Base-by-base conservation (phyloP, 257 asterid genomes). In the Phtheirospermum japonicum region DNA sequence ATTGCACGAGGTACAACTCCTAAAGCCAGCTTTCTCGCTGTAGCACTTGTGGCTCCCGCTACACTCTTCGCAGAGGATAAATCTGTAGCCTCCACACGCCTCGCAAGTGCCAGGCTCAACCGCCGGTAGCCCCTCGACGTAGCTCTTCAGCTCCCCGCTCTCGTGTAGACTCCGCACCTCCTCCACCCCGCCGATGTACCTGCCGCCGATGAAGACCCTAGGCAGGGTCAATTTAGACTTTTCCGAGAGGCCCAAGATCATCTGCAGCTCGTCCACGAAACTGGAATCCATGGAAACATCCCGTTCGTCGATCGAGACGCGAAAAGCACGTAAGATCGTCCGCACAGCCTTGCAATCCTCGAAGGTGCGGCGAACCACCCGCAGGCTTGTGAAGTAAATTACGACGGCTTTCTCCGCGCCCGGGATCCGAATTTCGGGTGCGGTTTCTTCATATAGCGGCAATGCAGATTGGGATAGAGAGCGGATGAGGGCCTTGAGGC, bases 121-220 rank as follows among this genome's bases (percentile, higher is more conserved):
- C 23, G 83, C 77, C 12, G 83, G 75, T 31, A 92, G 74, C 61
- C 82, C 96, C 61, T 86, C 86, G 8, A 85, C 72, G 71, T 68
- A 64, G 61, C 73, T 76, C 76, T 83, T 92, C 68, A 92, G 86
- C 85, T 92, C 97, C 11, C 99, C 97, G 68, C 75, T 76, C 76
- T 92, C 99, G 65, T 89, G 89, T 12, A 92, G 80, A 55, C 81
- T 84, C 18, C 89, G 75, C 76, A 89, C 74, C 79, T 92, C 99
- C 39, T 92, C 99, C 32, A 82, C 94, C 0, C 97, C 97, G 13
- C 99, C 99, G 20, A 89, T 63, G 85, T 92, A 92, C 75, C 96
- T 74, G 31, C 99, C 99, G 64, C 85, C 89, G 39, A 87, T 80
- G 83, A 92, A 92, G 30, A 92, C 95, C 76, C 86, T 76, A 0